A percentile compares a stretch with the other conserved stretches of the same genome.
Evolutionary conservation across 2,329 filamentous ascomycete species (phyloP).

Genomic region (Aspergillus thermomutatus): DNA sequence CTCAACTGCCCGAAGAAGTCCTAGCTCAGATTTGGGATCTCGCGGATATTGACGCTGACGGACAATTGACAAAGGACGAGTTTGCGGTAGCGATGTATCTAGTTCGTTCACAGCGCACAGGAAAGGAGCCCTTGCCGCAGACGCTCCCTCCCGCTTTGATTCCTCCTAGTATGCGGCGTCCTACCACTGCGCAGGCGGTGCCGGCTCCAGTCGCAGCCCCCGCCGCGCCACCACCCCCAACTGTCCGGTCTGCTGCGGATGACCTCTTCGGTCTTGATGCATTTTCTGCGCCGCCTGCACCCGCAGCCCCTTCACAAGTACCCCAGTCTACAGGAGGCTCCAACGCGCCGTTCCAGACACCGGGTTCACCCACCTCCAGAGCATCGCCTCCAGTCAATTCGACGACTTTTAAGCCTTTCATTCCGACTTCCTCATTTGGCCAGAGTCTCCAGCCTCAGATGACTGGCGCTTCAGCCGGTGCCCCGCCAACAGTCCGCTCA

Average conservation of each 20-base stretch:
- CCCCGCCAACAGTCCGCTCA: conserved; percentile 31
- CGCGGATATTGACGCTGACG: conserved; percentile 87
- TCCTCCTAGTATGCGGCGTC: conserved; percentile 75
- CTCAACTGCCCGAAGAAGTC: conserved; percentile 79
- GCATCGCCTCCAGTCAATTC: conserved; percentile 37
- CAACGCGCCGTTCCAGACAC: conserved; percentile 53
- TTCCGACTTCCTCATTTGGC: conserved; percentile 89
- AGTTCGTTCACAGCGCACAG: conserved; percentile 82
- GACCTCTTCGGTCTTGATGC: conserved; percentile 92
- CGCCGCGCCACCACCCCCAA: conserved; percentile 48
- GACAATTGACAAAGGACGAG: conserved; percentile 79
- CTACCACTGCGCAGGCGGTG: conserved; percentile 34
- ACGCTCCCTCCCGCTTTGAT: conserved; percentile 77
- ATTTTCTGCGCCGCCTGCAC: conserved; percentile 50
- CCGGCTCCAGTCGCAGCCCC: conserved; percentile 44
- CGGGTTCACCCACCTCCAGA: conserved; percentile 45
- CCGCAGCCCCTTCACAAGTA: conserved; percentile 57
- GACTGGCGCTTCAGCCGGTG: conserved; percentile 60
- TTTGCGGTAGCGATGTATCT: conserved; percentile 98
- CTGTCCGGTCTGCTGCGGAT: conserved; percentile 78
- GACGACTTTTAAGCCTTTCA: conserved; percentile 78
- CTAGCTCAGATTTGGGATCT: conserved; percentile 97
- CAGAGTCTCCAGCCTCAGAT: conserved; percentile 72
- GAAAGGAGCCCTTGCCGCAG: conserved; percentile 67
- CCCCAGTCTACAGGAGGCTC: conserved; percentile 73